These are phyloP conservation scores for Globisporangium irregulare DNA, from an alignment of 352 stramenopile genomes.

Conservation along the genomic window DNA sequence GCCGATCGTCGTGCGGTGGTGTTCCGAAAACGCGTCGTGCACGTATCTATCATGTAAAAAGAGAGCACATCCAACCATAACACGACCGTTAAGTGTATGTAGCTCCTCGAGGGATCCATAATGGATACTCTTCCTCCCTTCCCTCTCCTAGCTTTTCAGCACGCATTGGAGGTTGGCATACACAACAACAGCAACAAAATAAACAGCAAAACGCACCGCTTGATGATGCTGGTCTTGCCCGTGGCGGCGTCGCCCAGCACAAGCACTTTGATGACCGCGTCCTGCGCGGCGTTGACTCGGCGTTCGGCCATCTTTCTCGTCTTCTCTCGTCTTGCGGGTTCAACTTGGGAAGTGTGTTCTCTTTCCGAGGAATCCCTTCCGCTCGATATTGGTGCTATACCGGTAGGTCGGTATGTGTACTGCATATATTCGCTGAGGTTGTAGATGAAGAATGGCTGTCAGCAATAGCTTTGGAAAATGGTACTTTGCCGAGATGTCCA, in stretches of 20 bases:
- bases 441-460: not conserved
- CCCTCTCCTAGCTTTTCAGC: not conserved
- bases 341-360: slow-evolving; percentile 11
- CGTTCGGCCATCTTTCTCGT: slow-evolving; percentile 50
- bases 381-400: not conserved
- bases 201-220: slow-evolving; percentile 51
- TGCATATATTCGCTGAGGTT: not conserved
- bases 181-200: not conserved
- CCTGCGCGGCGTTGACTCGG: slow-evolving; percentile 72
- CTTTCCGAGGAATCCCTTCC: not conserved
- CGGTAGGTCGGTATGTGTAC: not conserved
- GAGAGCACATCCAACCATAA: not conserved
- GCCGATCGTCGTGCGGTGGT: slow-evolving; percentile 91
- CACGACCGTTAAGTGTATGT: not conserved
- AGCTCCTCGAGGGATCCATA: not conserved
- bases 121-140: slow-evolving; percentile 5
- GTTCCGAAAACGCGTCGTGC: slow-evolving; percentile 89
- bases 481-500: no score
- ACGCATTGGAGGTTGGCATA: no score
- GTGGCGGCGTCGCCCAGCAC: slow-evolving; percentile 89
- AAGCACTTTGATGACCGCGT: slow-evolving; percentile 91
- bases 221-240: slow-evolving; percentile 93
- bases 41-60: slow-evolving; percentile 55
- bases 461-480: no score
- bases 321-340: not conserved